Conservation (phyloP, 164 flowering plant genomes). For the Aristolochia contorta region DNA sequence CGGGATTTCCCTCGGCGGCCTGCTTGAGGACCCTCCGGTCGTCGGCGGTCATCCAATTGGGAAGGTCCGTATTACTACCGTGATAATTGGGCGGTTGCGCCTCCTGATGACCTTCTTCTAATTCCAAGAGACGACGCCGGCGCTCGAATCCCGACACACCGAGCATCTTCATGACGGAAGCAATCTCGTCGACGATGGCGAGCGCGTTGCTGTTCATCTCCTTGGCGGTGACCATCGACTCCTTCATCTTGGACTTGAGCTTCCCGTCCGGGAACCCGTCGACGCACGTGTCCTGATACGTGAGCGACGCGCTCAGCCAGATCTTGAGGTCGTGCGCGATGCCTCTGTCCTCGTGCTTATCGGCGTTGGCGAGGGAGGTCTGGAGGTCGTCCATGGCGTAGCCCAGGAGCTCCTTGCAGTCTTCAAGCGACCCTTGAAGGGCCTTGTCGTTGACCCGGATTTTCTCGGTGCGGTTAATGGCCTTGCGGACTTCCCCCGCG, state of each 20-base stretch:
- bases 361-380: constrained; percentile 21
- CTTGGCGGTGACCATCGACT: constrained; percentile 11
- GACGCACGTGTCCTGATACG: constrained; percentile 65
- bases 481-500: constrained; percentile 20
- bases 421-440: constrained; percentile 24
- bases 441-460: constrained; percentile 10
- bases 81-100: too few species aligned
- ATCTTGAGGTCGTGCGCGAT: constrained; percentile 38
- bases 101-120: too few species aligned
- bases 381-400: constrained; percentile 35
- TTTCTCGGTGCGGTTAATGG: constrained; percentile 4
- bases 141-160: constrained; percentile 8
- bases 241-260: constrained; percentile 21
- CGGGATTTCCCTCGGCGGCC: constrained; percentile 7
- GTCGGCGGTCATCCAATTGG: constrained; percentile 42
- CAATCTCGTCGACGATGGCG: constrained; percentile 24
- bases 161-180: constrained; percentile 11
- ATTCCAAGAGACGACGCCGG: constrained; percentile 13
- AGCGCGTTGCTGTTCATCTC: constrained; percentile 58
- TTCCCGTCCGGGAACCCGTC: constrained; percentile 60
- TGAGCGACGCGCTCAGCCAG: constrained; percentile 74
- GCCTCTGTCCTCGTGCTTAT: constrained; percentile 16
- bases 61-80: too few species aligned
- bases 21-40: constrained; percentile 42
- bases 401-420: constrained; percentile 33